Percentiles rank a stretch among this genome's conserved stretches.
phyloP scores from a whole-genome alignment of 495 filamentous ascomycete species.

The Penicillium lagena region DNA sequence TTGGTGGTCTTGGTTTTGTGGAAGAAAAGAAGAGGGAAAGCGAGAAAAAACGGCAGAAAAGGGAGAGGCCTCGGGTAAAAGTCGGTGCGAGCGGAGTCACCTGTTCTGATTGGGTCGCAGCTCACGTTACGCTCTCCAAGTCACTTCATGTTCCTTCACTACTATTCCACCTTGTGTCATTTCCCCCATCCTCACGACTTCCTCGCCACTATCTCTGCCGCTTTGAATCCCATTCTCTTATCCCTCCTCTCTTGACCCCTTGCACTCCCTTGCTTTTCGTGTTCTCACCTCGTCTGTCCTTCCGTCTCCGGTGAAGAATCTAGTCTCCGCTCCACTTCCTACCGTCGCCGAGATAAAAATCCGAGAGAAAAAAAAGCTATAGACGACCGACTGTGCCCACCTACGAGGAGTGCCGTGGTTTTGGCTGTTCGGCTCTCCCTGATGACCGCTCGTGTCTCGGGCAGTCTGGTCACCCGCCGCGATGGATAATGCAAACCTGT shows the following conservation, averaged over 20 bases:
- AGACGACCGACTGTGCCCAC: too few species aligned
- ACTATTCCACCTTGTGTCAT: constrained; percentile 2
- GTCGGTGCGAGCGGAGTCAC: constrained; percentile 25
- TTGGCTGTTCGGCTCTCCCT: constrained; percentile 18
- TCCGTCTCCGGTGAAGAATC: not conserved
- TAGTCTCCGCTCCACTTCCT: too few species aligned
- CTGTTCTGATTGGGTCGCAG: constrained; percentile 26
- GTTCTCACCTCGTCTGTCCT: constrained; percentile 5
- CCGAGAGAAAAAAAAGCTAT: too few species aligned
- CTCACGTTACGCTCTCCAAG: constrained; percentile 23
- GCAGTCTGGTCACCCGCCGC: constrained; percentile 32
- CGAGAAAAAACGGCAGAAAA: constrained; percentile 14
- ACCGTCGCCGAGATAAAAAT: too few species aligned
- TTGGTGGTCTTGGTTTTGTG: constrained; percentile 71
- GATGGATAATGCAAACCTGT: constrained; percentile 70
- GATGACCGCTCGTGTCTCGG: constrained; percentile 38
- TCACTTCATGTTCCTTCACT: constrained; percentile 13
- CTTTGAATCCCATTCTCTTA: too few species aligned
- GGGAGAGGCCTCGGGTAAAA: constrained; percentile 20
- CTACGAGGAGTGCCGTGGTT: constrained; percentile 15
- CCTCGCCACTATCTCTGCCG: too few species aligned
- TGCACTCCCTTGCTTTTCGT: constrained; percentile 5
- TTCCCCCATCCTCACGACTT: too few species aligned
- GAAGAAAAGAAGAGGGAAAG: constrained; percentile 32
- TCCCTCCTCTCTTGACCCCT: not conserved